These are phyloP conservation scores for Metschnikowia similis DNA, from an alignment of 805 yeast genomes.

Conservation along the genomic window DNA sequence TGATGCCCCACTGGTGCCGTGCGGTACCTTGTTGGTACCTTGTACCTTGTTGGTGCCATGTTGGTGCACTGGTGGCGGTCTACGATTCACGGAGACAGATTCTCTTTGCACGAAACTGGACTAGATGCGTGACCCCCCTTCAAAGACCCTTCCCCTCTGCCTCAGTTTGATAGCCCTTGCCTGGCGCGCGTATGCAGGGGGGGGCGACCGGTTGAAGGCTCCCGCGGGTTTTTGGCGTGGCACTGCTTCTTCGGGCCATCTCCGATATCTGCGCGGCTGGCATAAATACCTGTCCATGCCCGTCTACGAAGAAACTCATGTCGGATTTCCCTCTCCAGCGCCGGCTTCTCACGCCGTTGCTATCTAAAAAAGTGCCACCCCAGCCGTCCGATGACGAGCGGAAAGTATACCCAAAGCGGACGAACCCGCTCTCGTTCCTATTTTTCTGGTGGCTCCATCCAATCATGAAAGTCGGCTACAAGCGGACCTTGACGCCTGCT, in stretches of 20 bases:
- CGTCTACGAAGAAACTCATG: not conserved
- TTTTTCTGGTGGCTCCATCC: slow-evolving; percentile 71
- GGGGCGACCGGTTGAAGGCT: not conserved
- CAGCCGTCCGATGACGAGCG: slow-evolving; percentile 52
- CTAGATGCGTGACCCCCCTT: too few relatives aligned
- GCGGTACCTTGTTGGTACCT: too few relatives aligned
- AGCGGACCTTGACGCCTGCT: slow-evolving; percentile 61
- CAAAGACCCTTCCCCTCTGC: not conserved
- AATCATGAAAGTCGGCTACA: slow-evolving; percentile 61
- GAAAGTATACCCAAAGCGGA: slow-evolving; percentile 39
- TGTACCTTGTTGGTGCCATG: too few relatives aligned
- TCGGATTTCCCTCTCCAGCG: slow-evolving; percentile 23
- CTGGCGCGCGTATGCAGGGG: not conserved
- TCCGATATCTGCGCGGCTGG: slow-evolving; percentile 11
- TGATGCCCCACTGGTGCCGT: too few relatives aligned
- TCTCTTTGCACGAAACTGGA: too few relatives aligned
- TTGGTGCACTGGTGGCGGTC: too few relatives aligned
- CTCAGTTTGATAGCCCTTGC: not conserved
- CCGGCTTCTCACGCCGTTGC: slow-evolving; percentile 31
- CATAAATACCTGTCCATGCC: not conserved
- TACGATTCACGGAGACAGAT: too few relatives aligned
- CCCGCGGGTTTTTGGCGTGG: not conserved
- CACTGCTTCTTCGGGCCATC: slow-evolving; percentile 4
- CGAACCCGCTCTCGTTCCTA: slow-evolving; percentile 37
- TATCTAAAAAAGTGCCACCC: slow-evolving; percentile 42